Base-by-base conservation (phyloP, 208 protist species). In the Strigomonas culicis region DNA sequence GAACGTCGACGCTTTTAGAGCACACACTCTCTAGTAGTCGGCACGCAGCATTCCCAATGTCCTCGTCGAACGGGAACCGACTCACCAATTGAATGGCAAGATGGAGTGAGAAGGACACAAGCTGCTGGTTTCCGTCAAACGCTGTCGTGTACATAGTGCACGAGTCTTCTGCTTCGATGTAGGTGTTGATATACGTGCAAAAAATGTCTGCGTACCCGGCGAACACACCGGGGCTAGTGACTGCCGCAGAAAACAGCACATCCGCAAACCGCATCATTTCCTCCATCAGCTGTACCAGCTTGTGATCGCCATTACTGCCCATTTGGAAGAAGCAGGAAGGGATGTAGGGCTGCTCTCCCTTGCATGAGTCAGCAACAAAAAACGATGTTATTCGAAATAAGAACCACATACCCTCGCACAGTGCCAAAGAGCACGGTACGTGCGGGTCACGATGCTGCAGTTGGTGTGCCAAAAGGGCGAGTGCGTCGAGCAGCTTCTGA, bases 271-370 rank as follows among this genome's bases (percentile, higher is more conserved):
- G 59, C n/a, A 72, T 66, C 41, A 78, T 30, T 4, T 49, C 60
- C 59, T 63, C 47, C 59, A 82, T 52, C 8, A 84, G 65, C 19
- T 61, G 68, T 47, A 77, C 50, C 43, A 84, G 46, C 21, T 56
- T 31, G 8, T 43, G 25, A n/a, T 68, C 70, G 39, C 60, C 39
- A 11, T 68, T 31, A 27, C 25, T 24, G 7, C 43, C 57, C 31
- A 66, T 59, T n/a, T 72, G 67, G 2, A 73, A 43, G 60, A 93
- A 93, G 72, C 86, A 90, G 13, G 67, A 66, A 2, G 89, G 89
- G 53, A 92, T 84, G 59, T 63, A 86, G n/a, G 82, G 66, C 49
- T 82, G 62, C 71, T 95, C 89, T 31, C 86, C 84, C 19, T 92
- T 84, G 15, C 70, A 64, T 7, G 73, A 65, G 51, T 95, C 89